These are phyloP conservation scores for Aaosphaeria pasadenensis DNA, from an alignment of 2,329 filamentous ascomycete genomes.

Conservation along the genomic window DNA sequence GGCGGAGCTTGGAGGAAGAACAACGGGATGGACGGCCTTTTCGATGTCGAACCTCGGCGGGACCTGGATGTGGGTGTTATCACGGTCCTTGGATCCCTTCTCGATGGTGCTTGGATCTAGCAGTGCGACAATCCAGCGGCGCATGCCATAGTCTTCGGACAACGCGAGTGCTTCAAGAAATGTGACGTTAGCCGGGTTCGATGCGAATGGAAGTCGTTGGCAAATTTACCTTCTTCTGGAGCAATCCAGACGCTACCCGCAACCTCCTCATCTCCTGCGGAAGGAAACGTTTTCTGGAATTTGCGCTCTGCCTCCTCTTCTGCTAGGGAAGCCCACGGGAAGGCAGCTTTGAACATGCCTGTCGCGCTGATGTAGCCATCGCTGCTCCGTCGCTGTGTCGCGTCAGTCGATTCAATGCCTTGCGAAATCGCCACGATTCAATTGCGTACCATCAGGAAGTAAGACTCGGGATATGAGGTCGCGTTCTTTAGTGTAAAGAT, in stretches of 20 bases:
- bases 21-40: constrained; percentile 28
- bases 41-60: constrained; percentile 75
- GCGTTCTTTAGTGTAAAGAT: constrained; percentile 75
- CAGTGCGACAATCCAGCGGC: constrained; percentile 86
- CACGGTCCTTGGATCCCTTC: constrained; percentile 62
- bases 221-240: constrained; percentile 61
- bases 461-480: constrained; percentile 71
- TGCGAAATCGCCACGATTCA: constrained; percentile 4
- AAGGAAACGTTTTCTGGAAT: constrained; percentile 78
- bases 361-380: constrained; percentile 84
- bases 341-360: constrained; percentile 90
- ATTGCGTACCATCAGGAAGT: constrained; percentile 80
- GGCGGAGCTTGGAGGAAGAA: constrained; percentile 30
- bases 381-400: constrained; percentile 67
- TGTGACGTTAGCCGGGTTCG: constrained; percentile 1
- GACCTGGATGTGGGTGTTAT: constrained; percentile 68
- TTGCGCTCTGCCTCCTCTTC: constrained; percentile 76
- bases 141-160: constrained; percentile 82
- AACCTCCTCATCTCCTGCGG: constrained; percentile 85
- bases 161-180: constrained; percentile 66
- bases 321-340: constrained; percentile 69
- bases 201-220: neutral
- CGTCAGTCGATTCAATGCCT: constrained; percentile 24
- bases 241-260: constrained; percentile 97
- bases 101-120: constrained; percentile 82